These are phyloP conservation scores for Komagataella ulmi DNA, from an alignment of 805 yeast species.

Conservation along the genomic window DNA sequence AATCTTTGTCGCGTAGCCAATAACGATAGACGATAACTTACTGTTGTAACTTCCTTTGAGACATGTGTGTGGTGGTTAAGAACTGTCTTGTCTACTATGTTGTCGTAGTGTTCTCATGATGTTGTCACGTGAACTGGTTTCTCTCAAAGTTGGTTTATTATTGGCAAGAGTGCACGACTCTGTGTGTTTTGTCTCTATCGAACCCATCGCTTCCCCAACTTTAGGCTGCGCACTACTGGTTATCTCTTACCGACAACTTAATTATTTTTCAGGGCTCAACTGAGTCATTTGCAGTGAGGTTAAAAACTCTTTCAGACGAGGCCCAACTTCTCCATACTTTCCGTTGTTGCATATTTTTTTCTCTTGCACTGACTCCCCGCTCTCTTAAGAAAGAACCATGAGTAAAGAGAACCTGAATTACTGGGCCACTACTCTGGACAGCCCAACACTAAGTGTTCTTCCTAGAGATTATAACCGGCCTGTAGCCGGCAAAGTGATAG, in stretches of 20 bases:
- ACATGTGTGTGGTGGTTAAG: conserved; percentile 16
- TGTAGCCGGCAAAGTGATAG: conserved; percentile 49
- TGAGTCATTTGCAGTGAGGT: neutral
- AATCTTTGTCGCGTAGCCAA: neutral
- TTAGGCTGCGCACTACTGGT: neutral
- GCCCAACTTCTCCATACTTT: neutral
- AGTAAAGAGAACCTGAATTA: conserved; percentile 18
- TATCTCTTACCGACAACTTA: neutral
- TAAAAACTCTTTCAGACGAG: neutral
- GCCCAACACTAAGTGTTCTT: conserved; percentile 74
- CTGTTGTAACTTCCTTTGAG: conserved; percentile 37
- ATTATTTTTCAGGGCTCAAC: neutral
- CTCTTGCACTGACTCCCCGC: too few species aligned
- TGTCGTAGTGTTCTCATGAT: neutral
- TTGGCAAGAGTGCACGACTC: neutral
- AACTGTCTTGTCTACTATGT: neutral
- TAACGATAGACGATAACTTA: conserved; percentile 13
- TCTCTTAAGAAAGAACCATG: neutral
- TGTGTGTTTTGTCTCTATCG: neutral
- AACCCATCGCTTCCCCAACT: neutral
- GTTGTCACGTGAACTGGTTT: neutral
- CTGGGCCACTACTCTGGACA: conserved; percentile 59
- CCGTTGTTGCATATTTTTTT: too few species aligned
- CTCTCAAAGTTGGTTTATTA: neutral
- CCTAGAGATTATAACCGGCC: conserved; percentile 86